phyloP scores from a whole-genome alignment of 768 basidiomycete genomes.

The Steccherinum ochraceum region DNA sequence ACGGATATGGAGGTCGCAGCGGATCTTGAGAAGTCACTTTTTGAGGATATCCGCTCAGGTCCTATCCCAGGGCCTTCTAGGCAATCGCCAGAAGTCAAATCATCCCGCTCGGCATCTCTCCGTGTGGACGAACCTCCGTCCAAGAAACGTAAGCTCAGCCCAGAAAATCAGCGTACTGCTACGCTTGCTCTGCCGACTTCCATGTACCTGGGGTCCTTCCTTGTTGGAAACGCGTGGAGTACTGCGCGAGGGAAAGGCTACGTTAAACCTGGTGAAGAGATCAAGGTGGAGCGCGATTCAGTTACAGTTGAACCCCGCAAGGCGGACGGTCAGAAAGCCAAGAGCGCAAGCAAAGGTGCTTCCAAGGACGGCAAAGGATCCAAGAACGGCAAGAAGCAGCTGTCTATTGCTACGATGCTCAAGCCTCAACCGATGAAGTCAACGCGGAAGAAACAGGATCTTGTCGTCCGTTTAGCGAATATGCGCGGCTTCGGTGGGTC shows the following conservation, averaged over 20 bases:
- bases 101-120: constrained; percentile 17
- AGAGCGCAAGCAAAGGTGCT: constrained; percentile 12
- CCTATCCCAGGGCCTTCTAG: background rate
- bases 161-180: constrained; percentile 10
- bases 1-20: background rate
- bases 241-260: constrained; percentile 71
- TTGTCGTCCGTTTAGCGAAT: constrained; percentile 63
- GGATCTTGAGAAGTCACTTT: too few species aligned
- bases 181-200: constrained; percentile 21
- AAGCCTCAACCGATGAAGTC: constrained; percentile 46
- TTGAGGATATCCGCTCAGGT: background rate
- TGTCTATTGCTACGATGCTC: constrained; percentile 59
- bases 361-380: constrained; percentile 31
- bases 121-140: constrained; percentile 23
- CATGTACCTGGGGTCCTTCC: constrained; percentile 58
- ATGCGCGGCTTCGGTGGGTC: constrained; percentile 54
- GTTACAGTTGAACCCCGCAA: constrained; percentile 6
- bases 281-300: constrained; percentile 52
- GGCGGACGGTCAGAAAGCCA: constrained; percentile 22
- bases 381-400: constrained; percentile 50
- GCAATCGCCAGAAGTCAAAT: too few species aligned
- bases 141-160: constrained; percentile 44
- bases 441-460: constrained; percentile 48
- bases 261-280: constrained; percentile 54
- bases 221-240: constrained; percentile 74